Base-by-base conservation (phyloP, 1,284 basidiomycete species). In the Testicularia cyperi region DNA sequence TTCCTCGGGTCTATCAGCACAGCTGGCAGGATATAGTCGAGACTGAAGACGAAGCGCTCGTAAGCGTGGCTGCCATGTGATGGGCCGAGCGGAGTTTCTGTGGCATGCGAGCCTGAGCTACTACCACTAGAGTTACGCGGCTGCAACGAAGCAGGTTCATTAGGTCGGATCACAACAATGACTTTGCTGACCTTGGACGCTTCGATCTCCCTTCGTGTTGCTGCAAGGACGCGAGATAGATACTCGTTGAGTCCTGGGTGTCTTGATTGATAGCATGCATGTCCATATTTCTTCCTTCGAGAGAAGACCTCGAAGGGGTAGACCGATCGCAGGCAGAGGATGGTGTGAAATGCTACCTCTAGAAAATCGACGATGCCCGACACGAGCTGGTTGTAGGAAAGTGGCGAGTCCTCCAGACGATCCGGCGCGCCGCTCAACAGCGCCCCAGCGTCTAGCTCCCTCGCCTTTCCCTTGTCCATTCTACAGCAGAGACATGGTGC, bases 261-360 rank as follows among this genome's bases (percentile, higher is more conserved):
- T 5, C 90, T 86, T 4, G 88, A 90, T 78, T 95, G 90, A 72
- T 86, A 95, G 16, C 94, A 89, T 0, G 90, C 86, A 0, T 87
- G 87, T 42, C 88, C 85, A 77, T 92, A 94, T 74, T 90, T 92
- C 76, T 87, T 87, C 37, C 88, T 82, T 36, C 90, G 83, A 19
- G 87, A 81, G 74, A 97, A 97, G 12, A 94, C 81, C 25, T 89
- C 88, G 8, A 85, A 80, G 0, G 92, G 92, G 69, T 97, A 97
- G 35, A 97, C 83, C 55, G 87, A 85, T 19, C 92, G 86, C 19
- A 92, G 84, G 70, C 89, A 94, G 1, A 97, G 82, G 51, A 97
- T 88, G 1, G 86, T 87, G 74, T 96, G 92, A 48, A 95, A 85
- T 2, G 89, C 88, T 19, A 92, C 88, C 77, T 97, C 92, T 65